Percentiles rank a stretch among this genome's conserved stretches.
phyloP scores from a whole-genome alignment of 495 filamentous ascomycete genomes.

The Penicillium cosmopolitanum region DNA sequence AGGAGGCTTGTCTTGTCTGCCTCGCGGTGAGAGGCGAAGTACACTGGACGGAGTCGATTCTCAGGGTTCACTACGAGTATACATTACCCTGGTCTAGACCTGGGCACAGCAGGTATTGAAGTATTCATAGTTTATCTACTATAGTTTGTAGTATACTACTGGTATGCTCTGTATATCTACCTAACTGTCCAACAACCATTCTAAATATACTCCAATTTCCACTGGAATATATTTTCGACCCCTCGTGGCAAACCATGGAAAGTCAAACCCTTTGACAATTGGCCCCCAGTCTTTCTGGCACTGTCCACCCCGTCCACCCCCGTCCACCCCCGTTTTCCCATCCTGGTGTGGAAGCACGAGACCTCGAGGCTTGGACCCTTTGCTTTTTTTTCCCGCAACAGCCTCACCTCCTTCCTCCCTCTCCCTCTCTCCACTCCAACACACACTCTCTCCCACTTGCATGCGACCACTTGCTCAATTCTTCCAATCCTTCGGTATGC shows the following conservation, averaged over 20 bases:
- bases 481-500: neutral
- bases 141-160: no score
- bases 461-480: conserved; percentile 2
- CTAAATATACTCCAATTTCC: no score
- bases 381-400: neutral
- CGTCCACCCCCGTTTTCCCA: conserved; percentile 27
- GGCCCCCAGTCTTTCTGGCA: no score
- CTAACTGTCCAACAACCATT: no score
- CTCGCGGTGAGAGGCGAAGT: neutral
- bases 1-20: conserved; percentile 5
- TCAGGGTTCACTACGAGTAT: no score
- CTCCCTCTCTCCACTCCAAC: neutral
- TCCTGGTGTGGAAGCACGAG: conserved; percentile 45
- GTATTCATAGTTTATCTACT: no score
- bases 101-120: no score
- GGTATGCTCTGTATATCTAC: no score
- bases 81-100: no score
- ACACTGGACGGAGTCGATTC: neutral
- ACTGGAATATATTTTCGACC: no score
- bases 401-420: neutral
- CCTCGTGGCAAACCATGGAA: neutral
- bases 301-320: neutral
- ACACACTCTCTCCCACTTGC: neutral
- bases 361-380: conserved; percentile 26
- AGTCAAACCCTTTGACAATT: neutral